phyloP scores from a whole-genome alignment of 371 early-diverging fungal genomes.

The Saksenaea oblongispora region DNA sequence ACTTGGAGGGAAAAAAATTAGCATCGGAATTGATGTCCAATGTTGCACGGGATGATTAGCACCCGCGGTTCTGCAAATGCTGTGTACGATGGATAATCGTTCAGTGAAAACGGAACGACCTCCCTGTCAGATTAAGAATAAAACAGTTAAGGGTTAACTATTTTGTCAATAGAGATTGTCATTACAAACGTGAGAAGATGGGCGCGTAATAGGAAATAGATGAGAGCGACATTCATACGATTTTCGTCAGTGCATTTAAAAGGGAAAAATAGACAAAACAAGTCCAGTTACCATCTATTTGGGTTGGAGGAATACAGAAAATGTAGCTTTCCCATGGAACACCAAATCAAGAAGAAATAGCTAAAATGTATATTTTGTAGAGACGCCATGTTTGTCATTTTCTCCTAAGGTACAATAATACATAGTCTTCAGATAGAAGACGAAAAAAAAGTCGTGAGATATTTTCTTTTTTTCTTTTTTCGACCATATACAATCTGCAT shows the following conservation, averaged over 20 bases:
- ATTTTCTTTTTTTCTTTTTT: background rate
- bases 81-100: no score
- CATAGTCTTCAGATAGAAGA: conserved; percentile 3
- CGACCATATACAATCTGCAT: background rate
- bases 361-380: background rate
- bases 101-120: background rate
- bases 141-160: background rate
- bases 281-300: background rate
- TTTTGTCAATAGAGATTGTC: background rate
- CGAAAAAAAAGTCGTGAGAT: background rate
- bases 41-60: no score
- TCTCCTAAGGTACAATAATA: conserved; percentile 1
- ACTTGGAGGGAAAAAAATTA: background rate
- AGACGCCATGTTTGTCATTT: background rate
- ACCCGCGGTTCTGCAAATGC: background rate
- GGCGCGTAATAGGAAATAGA: background rate
- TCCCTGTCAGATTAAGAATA: background rate
- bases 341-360: background rate
- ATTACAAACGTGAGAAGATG: background rate
- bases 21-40: background rate
- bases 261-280: conserved; percentile 5
- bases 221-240: background rate
- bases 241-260: background rate
- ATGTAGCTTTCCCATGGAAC: background rate
- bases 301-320: conserved; percentile 2